phyloP scores from a whole-genome alignment of 1,284 basidiomycete genomes.

The Veloboletus limbatus region DNA sequence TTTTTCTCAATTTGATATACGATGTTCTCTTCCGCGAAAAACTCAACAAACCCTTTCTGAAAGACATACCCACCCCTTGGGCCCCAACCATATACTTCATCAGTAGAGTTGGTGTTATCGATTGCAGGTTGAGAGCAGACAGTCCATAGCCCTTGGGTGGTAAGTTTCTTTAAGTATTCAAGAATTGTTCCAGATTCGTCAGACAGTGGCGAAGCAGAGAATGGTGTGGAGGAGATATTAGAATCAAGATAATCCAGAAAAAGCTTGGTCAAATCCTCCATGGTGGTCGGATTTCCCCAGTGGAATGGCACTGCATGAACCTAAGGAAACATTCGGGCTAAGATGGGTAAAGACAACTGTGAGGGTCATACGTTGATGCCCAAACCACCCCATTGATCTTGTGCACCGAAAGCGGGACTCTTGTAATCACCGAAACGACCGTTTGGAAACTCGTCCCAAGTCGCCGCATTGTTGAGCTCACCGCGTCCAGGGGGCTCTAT shows the following conservation, averaged over 20 bases:
- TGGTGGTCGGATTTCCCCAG: constrained; percentile 79
- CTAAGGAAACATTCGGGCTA: constrained; percentile 35
- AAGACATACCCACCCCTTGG: constrained; percentile 91
- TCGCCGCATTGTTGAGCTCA: constrained; percentile 69
- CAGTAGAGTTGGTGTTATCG: constrained; percentile 73
- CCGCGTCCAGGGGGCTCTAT: constrained; percentile 60
- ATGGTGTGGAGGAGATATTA: constrained; percentile 75
- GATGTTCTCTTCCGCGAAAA: constrained; percentile 74
- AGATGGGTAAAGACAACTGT: background rate
- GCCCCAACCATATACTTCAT: constrained; percentile 88
- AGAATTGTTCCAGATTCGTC: constrained; percentile 85
- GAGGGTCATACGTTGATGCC: constrained; percentile 46
- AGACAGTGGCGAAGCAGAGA: constrained; percentile 84
- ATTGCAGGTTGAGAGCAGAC: constrained; percentile 96
- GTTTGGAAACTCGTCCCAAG: constrained; percentile 99
- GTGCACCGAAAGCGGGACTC: constrained; percentile 90
- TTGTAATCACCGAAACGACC: constrained; percentile 98
- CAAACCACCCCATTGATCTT: constrained; percentile 70
- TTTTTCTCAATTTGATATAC: constrained; percentile 63
- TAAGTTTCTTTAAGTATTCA: constrained; percentile 75
- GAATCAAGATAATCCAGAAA: constrained; percentile 81
- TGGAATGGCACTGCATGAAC: constrained; percentile 65
- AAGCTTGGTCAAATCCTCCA: constrained; percentile 72
- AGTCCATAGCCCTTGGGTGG: constrained; percentile 84
- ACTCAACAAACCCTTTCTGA: constrained; percentile 98